These are phyloP conservation scores for Fusarium sulawesiense DNA, from an alignment of 2,329 filamentous ascomycete genomes.

Conservation along the genomic window DNA sequence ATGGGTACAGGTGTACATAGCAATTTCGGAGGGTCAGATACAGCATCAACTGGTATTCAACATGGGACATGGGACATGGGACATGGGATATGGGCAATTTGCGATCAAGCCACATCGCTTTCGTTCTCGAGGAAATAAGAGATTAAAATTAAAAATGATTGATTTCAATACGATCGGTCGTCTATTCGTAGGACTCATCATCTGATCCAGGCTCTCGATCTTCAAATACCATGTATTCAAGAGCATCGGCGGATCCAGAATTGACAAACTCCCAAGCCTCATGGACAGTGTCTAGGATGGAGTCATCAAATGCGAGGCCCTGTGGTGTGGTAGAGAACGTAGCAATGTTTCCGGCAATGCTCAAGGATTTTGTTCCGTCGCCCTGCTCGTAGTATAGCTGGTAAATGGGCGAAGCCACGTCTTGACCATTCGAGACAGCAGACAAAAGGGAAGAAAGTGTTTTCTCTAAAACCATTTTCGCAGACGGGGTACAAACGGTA, in stretches of 20 bases:
- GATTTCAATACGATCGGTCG: constrained; percentile 6
- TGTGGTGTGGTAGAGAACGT: constrained; percentile 69
- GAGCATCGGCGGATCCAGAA: constrained; percentile 58
- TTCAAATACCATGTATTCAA: constrained; percentile 80
- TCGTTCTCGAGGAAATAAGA: not conserved
- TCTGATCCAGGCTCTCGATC: constrained; percentile 76
- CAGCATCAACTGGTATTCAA: constrained; percentile 6
- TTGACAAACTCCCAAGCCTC: constrained; percentile 75
- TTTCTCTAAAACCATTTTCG: constrained; percentile 53
- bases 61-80: not conserved
- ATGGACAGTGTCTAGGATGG: constrained; percentile 72
- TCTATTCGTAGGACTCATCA: constrained; percentile 63
- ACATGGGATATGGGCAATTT: not conserved
- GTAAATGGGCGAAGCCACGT: constrained; percentile 57
- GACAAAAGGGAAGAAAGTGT: constrained; percentile 58
- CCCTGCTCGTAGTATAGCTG: constrained; percentile 68
- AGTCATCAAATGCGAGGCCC: constrained; percentile 80
- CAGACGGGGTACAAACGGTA: constrained; percentile 51
- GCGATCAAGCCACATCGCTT: not conserved
- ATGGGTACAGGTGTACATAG: not conserved
- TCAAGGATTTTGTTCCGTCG: constrained; percentile 43
- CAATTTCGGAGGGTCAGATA: constrained; percentile 1
- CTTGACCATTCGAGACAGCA: constrained; percentile 46
- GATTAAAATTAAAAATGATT: constrained; percentile 1
- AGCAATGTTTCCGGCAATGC: constrained; percentile 58